phyloP scores from a whole-genome alignment of 2,329 filamentous ascomycete genomes.

The Talaromyces albobiverticillius region DNA sequence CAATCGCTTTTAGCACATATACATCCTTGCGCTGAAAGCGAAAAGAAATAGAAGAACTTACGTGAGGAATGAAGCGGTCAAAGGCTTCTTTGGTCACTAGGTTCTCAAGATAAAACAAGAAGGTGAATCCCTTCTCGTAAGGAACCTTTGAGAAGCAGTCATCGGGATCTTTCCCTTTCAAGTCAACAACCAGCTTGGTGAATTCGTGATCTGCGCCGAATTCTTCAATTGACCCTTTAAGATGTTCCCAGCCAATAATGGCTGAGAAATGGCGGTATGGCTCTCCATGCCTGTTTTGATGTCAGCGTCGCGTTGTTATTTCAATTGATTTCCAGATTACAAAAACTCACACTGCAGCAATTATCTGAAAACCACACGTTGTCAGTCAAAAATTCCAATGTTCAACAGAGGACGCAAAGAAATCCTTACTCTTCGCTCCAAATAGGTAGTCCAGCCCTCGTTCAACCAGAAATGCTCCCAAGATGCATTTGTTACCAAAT shows the following conservation, averaged over 20 bases:
- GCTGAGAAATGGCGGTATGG: constrained; percentile 88
- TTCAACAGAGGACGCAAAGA: neutral
- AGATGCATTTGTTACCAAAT: constrained; percentile 57
- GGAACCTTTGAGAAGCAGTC: constrained; percentile 91
- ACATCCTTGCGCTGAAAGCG: neutral
- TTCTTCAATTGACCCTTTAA: constrained; percentile 74
- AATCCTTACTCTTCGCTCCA: constrained; percentile 67
- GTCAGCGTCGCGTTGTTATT: neutral
- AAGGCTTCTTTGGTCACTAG: constrained; percentile 82
- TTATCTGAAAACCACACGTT: constrained; percentile 27
- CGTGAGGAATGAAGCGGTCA: constrained; percentile 89
- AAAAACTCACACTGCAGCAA: constrained; percentile 37
- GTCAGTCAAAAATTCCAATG: constrained; percentile 16
- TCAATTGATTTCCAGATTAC: neutral
- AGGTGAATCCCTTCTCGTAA: constrained; percentile 96
- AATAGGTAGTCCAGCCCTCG: constrained; percentile 89
- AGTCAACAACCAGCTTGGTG: constrained; percentile 83
- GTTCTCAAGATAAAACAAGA: constrained; percentile 86
- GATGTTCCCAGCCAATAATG: constrained; percentile 91
- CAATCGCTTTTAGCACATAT: constrained; percentile 9
- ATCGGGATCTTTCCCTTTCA: constrained; percentile 89
- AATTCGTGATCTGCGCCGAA: constrained; percentile 86
- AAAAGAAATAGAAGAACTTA: constrained; percentile 22
- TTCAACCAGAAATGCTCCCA: constrained; percentile 61
- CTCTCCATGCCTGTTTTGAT: constrained; percentile 66